Conservation (phyloP, 805 yeast genomes). For the Clavispora fructus region DNA sequence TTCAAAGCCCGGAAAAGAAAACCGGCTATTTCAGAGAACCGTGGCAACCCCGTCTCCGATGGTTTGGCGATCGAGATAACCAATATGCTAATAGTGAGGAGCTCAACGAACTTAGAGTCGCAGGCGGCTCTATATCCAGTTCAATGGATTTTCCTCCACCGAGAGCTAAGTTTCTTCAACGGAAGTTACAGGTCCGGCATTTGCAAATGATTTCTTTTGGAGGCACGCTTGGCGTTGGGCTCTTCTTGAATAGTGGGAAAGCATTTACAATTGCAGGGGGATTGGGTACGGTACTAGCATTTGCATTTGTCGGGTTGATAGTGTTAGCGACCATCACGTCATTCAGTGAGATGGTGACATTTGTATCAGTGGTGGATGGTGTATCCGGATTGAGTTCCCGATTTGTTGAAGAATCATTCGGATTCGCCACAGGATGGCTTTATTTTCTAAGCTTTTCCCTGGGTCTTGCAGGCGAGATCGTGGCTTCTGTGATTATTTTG, state of each 20-base stretch:
- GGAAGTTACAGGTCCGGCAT: conserved; percentile 61
- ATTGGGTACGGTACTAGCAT: conserved; percentile 67
- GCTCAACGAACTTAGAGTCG: not conserved
- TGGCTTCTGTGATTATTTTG: conserved; percentile 74
- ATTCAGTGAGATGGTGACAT: conserved; percentile 77
- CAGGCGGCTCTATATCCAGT: not conserved
- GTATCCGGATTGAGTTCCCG: conserved; percentile 70
- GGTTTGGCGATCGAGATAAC: not conserved
- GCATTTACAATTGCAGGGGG: conserved; percentile 75
- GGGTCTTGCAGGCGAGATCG: conserved; percentile 74
- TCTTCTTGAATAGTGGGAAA: conserved; percentile 65
- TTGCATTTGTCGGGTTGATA: conserved; percentile 55
- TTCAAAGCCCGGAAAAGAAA: not conserved
- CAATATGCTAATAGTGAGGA: not conserved
- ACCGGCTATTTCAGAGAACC: not conserved
- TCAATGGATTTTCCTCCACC: not conserved
- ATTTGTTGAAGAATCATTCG: conserved; percentile 74
- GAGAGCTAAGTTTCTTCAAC: conserved; percentile 33
- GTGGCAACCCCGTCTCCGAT: not conserved
- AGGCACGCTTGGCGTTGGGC: conserved; percentile 75
- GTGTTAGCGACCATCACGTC: conserved; percentile 67
- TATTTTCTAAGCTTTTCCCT: conserved; percentile 71
- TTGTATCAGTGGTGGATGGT: conserved; percentile 75
- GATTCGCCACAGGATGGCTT: conserved; percentile 66
- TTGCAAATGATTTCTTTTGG: conserved; percentile 75